A percentile compares a stretch with the other conserved stretches of the same genome.
These are phyloP conservation scores for Pecoramyces ruminantium DNA, from an alignment of 192 early-diverging fungal species.

Conservation along the genomic window DNA sequence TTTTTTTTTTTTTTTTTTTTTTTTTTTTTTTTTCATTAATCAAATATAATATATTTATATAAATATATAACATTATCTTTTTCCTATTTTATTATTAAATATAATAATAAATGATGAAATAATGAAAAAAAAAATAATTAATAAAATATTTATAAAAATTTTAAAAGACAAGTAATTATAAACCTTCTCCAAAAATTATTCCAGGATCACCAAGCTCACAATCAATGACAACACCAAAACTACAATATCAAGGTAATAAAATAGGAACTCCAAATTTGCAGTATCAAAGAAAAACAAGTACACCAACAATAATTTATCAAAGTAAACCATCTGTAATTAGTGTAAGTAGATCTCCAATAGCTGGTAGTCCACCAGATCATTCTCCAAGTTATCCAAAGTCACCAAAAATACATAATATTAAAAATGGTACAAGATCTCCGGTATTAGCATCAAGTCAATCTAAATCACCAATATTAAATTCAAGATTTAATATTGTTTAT, in stretches of 20 bases:
- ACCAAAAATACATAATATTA: neutral
- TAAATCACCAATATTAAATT: neutral
- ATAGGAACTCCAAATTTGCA: neutral
- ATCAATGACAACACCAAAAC: neutral
- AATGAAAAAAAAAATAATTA: too few relatives aligned
- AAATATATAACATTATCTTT: too few relatives aligned
- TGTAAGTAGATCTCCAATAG: neutral
- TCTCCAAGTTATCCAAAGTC: neutral
- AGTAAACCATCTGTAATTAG: neutral
- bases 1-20: too few relatives aligned
- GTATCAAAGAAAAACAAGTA: neutral
- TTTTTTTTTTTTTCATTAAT: too few relatives aligned
- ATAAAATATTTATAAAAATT: too few relatives aligned
- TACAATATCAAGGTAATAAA: neutral
- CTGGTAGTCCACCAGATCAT: neutral
- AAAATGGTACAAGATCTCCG: neutral
- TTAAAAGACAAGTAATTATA: neutral
- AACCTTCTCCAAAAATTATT: neutral
- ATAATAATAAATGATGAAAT: too few relatives aligned
- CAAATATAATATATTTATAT: too few relatives aligned
- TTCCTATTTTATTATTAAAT: too few relatives aligned
- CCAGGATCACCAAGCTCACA: neutral
- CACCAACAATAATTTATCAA: neutral
- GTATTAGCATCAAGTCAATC: neutral
- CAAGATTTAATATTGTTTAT: neutral